These are phyloP conservation scores for Fusarium begoniae DNA, from an alignment of 2,329 filamentous ascomycete genomes.

Conservation along the genomic window DNA sequence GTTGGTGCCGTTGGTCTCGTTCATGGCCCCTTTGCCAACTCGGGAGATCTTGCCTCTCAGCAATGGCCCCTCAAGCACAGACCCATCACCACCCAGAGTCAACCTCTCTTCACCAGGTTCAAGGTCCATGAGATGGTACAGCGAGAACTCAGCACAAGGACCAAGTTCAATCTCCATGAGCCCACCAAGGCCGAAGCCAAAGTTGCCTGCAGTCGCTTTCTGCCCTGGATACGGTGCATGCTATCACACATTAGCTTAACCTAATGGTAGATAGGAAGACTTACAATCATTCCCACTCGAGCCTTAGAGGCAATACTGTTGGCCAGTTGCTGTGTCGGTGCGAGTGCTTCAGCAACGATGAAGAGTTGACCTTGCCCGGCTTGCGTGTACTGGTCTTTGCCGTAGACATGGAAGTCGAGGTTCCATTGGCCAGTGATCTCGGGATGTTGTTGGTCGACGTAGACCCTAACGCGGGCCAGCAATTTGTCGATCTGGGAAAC, in stretches of 20 bases:
- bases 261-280: accelerated
- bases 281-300: conserved; percentile 43
- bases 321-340: conserved; percentile 55
- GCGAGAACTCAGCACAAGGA: conserved; percentile 53
- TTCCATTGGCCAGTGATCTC: conserved; percentile 36
- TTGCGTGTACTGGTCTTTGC: conserved; percentile 38
- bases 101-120: conserved; percentile 39
- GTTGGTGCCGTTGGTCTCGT: accelerated
- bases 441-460: conserved; percentile 33
- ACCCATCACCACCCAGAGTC: accelerated
- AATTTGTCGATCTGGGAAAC: conserved; percentile 30
- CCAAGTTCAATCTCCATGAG: conserved; percentile 45
- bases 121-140: conserved; percentile 61
- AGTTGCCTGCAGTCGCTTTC: conserved; percentile 62
- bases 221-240: conserved; percentile 60
- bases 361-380: conserved; percentile 46
- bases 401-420: conserved; percentile 55
- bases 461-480: conserved; percentile 10
- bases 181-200: conserved; percentile 50
- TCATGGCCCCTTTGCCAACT: conserved; percentile 1
- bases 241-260: neutral
- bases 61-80: neutral
- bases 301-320: conserved; percentile 47
- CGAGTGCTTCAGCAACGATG: conserved; percentile 58
- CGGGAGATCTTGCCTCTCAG: neutral